Evolutionary conservation across 2,329 filamentous ascomycete species (phyloP).

Genomic region (Fusarium humuli): DNA sequence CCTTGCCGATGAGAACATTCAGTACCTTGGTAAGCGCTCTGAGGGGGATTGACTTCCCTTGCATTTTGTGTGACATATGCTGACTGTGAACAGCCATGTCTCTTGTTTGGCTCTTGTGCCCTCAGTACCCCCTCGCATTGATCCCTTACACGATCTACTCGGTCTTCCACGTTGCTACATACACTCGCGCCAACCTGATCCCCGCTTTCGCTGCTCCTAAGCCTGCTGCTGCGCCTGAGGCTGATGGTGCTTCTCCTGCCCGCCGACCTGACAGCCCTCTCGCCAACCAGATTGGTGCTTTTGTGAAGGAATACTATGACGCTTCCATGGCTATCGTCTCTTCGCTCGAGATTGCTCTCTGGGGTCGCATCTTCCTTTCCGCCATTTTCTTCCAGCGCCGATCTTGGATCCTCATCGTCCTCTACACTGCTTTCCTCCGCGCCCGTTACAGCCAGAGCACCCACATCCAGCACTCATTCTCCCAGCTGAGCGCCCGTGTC

Average conservation of each 20-base stretch:
- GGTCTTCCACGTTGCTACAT: constrained; percentile 97
- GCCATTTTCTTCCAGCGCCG: constrained; percentile 89
- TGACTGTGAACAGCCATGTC: constrained; percentile 76
- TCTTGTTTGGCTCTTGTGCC: constrained; percentile 91
- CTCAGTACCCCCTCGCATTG: constrained; percentile 89
- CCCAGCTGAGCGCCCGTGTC: constrained; percentile 76
- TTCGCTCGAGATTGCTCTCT: constrained; percentile 86
- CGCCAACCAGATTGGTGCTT: constrained; percentile 86
- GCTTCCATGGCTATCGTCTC: constrained; percentile 94
- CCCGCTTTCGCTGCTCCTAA: constrained; percentile 82
- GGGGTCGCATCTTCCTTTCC: constrained; percentile 83
- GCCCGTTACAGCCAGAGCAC: constrained; percentile 89
- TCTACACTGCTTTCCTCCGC: constrained; percentile 94
- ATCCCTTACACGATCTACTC: constrained; percentile 97
- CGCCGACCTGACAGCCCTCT: constrained; percentile 68
- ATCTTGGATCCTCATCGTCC: constrained; percentile 85
- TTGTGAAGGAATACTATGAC: constrained; percentile 99
- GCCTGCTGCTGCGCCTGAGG: constrained; percentile 61
- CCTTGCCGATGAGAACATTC: constrained; percentile 92
- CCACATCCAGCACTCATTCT: constrained; percentile 89
- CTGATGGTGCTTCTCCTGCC: constrained; percentile 62
- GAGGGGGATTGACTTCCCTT: background rate
- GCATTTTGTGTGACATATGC: background rate
- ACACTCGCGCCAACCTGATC: constrained; percentile 92
- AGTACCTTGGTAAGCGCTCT: constrained; percentile 83